Evolutionary conservation across 768 basidiomycete species (phyloP).

Genomic region (Pulveroboletus frians): DNA sequence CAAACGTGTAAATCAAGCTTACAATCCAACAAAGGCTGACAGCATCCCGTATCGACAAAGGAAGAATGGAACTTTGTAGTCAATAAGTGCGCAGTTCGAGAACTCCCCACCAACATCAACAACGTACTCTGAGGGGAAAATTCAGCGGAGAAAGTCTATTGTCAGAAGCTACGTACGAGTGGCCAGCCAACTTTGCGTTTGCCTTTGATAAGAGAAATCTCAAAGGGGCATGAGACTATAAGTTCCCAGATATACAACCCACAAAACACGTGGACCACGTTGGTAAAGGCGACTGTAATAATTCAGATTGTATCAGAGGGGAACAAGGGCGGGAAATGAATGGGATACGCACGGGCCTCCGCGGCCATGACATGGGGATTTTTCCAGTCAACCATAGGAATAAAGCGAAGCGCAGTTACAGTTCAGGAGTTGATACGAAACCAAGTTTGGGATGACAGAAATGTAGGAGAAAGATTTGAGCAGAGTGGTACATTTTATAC

Average conservation of each 20-base stretch:
- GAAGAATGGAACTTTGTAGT: slow-evolving; percentile 53
- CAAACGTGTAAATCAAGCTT: slow-evolving; percentile 11
- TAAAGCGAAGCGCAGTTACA: slow-evolving; percentile 12
- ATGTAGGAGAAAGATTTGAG: slow-evolving; percentile 2
- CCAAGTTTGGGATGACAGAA: slow-evolving; percentile 1
- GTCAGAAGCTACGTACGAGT: slow-evolving; percentile 42
- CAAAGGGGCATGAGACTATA: slow-evolving; percentile 57
- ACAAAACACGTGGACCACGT: slow-evolving; percentile 57
- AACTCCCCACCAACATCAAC: neutral
- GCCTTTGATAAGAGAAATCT: slow-evolving; percentile 58
- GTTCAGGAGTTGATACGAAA: slow-evolving; percentile 9
- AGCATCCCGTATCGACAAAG: slow-evolving; percentile 69
- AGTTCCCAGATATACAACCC: slow-evolving; percentile 69
- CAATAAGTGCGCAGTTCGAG: slow-evolving; percentile 4
- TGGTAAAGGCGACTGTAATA: slow-evolving; percentile 48
- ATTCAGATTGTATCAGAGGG: slow-evolving; percentile 1
- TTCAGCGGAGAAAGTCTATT: neutral
- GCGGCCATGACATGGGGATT: slow-evolving; percentile 14
- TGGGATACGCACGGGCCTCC: slow-evolving; percentile 21
- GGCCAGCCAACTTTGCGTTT: slow-evolving; percentile 64
- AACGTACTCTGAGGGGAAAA: slow-evolving; percentile 12
- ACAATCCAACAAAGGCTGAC: slow-evolving; percentile 62
- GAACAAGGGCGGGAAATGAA: neutral
- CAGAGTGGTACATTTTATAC: slow-evolving; percentile 17
- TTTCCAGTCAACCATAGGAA: slow-evolving; percentile 26